Evolutionary conservation across 2,329 filamentous ascomycete species (phyloP), one percentile per base, ranked within the genome.

Genomic region (Hypocreales sp.): DNA sequence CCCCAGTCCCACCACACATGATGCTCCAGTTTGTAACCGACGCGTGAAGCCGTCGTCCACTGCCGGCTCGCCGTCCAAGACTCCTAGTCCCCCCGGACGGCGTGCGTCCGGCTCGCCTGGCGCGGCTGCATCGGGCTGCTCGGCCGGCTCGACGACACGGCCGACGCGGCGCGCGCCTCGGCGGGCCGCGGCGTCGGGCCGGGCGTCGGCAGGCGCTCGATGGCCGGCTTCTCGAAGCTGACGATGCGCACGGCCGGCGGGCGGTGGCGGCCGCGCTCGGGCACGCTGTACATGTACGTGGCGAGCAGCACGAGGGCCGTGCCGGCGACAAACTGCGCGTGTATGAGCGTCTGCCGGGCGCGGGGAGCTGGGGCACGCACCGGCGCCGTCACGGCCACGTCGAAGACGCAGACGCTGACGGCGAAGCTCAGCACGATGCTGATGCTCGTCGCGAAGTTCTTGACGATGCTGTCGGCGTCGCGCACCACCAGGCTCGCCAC

Each of bases 371-470:
- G n/a, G n/a, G 5, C 5, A 62, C 79, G 57, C 67, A 92, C 83
- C 37, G 72, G 70, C 15, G 63, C 44, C 1, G 78, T 80, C 23
- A 90, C 67, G 25, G 72, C 55, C 38, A 92, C 82, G 26, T 86
- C 67, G 48, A 95, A 93, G 38, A 93, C 78, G 53, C 72, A 76
- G 2, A 92, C 67, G 45, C 84, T 93, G 28, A 81, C 80, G 10
- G 94, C 39, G 36, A 86, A 84, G 47, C 81, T 92, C 26, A 94
- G 58, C 30, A 94, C 61, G 35, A 95, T 92, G 44, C 83, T 93
- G 35, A 92, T 81, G 42, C 81, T 90, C 5, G 84, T 87, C 5
- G 87, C 84, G 53, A 92, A 86, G 47, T 90, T 93, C 61, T 92
- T 92, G 32, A 82, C 77, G 46, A 92, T 92, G 44, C 90, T 92